Evolutionary conservation across 331 rosid species (phyloP), one percentile per base, ranked within the genome.

Genomic region (Arachis monticola): DNA sequence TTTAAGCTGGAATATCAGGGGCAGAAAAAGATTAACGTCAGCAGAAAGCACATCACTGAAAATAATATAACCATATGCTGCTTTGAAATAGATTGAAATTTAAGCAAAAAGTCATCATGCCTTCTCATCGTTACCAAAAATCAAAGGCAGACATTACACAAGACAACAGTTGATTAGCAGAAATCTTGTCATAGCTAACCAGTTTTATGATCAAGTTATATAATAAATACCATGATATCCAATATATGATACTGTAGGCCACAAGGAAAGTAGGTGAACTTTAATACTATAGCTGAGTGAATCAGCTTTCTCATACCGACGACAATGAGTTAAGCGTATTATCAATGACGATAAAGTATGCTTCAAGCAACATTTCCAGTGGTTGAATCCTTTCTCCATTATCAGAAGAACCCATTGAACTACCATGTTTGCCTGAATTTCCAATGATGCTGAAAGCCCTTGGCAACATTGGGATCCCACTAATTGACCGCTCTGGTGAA

Each of bases 321-420:
- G 91, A 82, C 82, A 90, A 59, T 81, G 85, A 92, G 75, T 86
- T 92, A 8, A 92, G 91, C 52, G 96, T 87, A 91, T 92, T 87
- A 75, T 95, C 99, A 70, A 87, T 95, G 79, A 88, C 97, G 5
- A 92, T 86, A 75, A 95, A 95, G 82, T 95, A 95, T 17, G 22
- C 22, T 17, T 17, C 22, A 17, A 17, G 22, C 22, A 17, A 17
- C 22, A 17, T 17, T 17, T 57, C 97, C 97, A 95, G 92, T 63
- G 93, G 96, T 67, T 90, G 92, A 83, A 92, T 92, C 81, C 82
- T 95, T 81, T 92, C 97, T 10, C 74, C 86, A 31, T 73, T 61
- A 89, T 86, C 82, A 64, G 97, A 90, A 31, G 96, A 88, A 77
- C 82, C 75, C n/a, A 66, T 44, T 45, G 77, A 68, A 86, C 99